Conservation (phyloP, 495 filamentous ascomycete species). For the Xylaria intraflava region DNA sequence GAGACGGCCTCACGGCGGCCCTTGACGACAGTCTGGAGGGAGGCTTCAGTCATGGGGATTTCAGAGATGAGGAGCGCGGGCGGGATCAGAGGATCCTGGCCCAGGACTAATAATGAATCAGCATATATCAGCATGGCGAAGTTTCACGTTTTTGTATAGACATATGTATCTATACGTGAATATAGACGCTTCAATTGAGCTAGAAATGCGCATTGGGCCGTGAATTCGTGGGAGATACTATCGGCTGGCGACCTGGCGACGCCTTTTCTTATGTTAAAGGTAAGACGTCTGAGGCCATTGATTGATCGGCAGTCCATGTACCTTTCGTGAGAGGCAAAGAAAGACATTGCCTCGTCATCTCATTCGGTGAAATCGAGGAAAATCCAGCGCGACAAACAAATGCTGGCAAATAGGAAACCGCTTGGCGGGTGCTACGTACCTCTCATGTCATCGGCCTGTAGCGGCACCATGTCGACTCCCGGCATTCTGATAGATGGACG, state of each 20-base stretch:
- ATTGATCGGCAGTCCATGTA: no score
- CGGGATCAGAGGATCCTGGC: slow-evolving; percentile 90
- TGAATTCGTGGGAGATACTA: not conserved
- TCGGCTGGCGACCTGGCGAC: not conserved
- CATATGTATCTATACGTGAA: no score
- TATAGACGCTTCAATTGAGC: not conserved
- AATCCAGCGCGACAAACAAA: not conserved
- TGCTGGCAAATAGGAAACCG: slow-evolving; percentile 3
- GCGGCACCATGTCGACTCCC: slow-evolving; percentile 39
- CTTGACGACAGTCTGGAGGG: slow-evolving; percentile 62
- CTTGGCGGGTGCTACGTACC: slow-evolving; percentile 24
- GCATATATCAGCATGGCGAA: slow-evolving; percentile 23
- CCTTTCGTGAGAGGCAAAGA: no score
- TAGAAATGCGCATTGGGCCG: not conserved
- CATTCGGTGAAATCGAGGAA: not conserved
- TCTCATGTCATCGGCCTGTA: slow-evolving; percentile 45
- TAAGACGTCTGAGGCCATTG: not conserved
- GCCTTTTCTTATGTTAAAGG: slow-evolving; percentile 11
- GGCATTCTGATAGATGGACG: slow-evolving; percentile 25
- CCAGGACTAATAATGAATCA: slow-evolving; percentile 59
- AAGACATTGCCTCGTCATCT: no score
- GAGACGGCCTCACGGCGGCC: slow-evolving; percentile 76
- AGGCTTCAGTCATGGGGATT: slow-evolving; percentile 66
- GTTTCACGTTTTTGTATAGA: not conserved
- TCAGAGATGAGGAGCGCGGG: slow-evolving; percentile 83